These are phyloP conservation scores for Paecilomyces dactylethromorphus DNA, from an alignment of 2,329 filamentous ascomycete genomes.

Conservation along the genomic window DNA sequence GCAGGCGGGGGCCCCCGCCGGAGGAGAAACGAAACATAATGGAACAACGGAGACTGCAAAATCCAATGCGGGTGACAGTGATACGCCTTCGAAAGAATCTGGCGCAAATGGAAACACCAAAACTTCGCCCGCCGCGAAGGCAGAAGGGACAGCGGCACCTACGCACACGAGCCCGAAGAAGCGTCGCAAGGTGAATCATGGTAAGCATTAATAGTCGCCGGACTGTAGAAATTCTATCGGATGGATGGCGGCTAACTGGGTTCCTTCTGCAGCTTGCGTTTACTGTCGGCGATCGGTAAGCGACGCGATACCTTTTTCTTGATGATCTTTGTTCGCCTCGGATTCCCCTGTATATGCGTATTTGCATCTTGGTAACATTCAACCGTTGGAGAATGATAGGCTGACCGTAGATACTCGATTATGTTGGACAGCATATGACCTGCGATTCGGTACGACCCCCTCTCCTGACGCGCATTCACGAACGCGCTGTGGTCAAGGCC, in stretches of 20 bases:
- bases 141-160: conserved; percentile 25
- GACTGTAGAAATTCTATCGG: not conserved
- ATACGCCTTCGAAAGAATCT: conserved; percentile 19
- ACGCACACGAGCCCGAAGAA: conserved; percentile 61
- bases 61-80: conserved; percentile 11
- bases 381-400: conserved; percentile 22
- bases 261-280: conserved; percentile 63
- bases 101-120: conserved; percentile 21
- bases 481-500: conserved; percentile 4
- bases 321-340: conserved; percentile 19
- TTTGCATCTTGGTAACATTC: conserved; percentile 7
- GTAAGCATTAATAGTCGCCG: conserved; percentile 47
- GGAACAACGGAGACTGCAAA: conserved; percentile 19
- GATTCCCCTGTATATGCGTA: conserved; percentile 7
- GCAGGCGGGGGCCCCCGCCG: not conserved
- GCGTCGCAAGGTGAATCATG: conserved; percentile 83
- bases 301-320: conserved; percentile 28
- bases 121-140: conserved; percentile 22
- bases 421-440: conserved; percentile 71
- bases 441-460: conserved; percentile 70
- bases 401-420: conserved; percentile 40
- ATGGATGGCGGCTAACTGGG: not conserved
- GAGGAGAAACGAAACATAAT: not conserved
- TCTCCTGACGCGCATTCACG: conserved; percentile 20
- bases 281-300: conserved; percentile 88